phyloP scores from a whole-genome alignment of 1,284 basidiomycete species.

The Apiotrichum veenhuisii region DNA sequence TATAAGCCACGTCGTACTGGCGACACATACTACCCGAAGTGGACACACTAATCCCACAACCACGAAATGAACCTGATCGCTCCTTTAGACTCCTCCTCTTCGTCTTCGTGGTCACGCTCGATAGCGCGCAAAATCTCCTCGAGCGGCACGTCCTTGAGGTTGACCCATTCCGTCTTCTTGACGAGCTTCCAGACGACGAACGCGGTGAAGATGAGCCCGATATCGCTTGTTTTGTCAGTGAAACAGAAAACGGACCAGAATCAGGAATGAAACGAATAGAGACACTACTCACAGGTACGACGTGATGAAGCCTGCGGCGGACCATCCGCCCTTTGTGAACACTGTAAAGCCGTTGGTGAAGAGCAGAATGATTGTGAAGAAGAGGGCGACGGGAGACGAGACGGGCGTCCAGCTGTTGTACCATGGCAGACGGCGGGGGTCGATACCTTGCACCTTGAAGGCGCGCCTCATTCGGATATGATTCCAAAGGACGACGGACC shows the following conservation, averaged over 20 bases:
- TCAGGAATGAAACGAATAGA: too few relatives aligned
- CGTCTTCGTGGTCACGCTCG: conserved; percentile 15
- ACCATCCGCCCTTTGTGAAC: conserved; percentile 28
- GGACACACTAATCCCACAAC: conserved; percentile 24
- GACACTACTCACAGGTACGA: conserved; percentile 19
- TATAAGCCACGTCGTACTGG: too few relatives aligned
- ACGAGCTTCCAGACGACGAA: conserved; percentile 21
- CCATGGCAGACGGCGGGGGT: conserved; percentile 21
- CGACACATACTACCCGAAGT: too few relatives aligned
- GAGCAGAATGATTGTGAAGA: conserved; percentile 20
- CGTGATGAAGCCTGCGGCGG: conserved; percentile 19
- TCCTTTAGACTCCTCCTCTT: conserved; percentile 2
- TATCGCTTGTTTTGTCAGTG: conserved; percentile 18
- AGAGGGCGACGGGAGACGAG: conserved; percentile 17
- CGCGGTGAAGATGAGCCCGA: conserved; percentile 20
- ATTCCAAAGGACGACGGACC: conserved; percentile 25
- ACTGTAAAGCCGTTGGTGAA: conserved; percentile 23
- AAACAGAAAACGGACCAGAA: not conserved
- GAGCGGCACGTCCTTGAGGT: conserved; percentile 19
- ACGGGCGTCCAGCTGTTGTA: conserved; percentile 28
- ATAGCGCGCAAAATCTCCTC: conserved; percentile 19
- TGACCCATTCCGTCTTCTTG: conserved; percentile 20
- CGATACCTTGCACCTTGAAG: conserved; percentile 17
- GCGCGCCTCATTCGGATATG: conserved; percentile 20
- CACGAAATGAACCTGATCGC: conserved; percentile 17